Conservation (phyloP, 768 basidiomycete genomes). For the Neoboletus subvelutipes region DNA sequence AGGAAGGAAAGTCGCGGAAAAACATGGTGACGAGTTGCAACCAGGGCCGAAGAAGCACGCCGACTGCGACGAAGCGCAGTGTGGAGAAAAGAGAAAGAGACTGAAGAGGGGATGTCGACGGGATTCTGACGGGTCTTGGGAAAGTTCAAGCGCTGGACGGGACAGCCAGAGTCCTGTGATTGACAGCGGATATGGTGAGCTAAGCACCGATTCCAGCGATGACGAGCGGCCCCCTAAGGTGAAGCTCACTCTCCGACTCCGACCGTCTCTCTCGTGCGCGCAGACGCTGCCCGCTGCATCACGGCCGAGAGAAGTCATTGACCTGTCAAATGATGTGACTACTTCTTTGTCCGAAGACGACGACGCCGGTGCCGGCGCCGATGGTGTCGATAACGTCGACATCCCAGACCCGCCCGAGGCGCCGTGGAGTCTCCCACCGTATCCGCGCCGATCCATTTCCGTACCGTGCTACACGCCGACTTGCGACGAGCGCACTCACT, state of each 20-base stretch:
- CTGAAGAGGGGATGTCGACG: constrained; percentile 34
- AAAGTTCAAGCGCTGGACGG: constrained; percentile 10
- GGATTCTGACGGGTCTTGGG: constrained; percentile 16
- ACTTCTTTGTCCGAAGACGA: constrained; percentile 41
- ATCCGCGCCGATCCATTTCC: constrained; percentile 56
- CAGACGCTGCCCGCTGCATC: constrained; percentile 11
- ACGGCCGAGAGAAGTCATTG: constrained; percentile 34
- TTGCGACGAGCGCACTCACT: constrained; percentile 35
- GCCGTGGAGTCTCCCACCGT: constrained; percentile 53
- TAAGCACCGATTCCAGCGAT: constrained; percentile 28
- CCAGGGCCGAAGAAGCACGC: constrained; percentile 47
- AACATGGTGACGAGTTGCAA: constrained; percentile 28
- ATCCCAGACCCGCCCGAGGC: constrained; percentile 32
- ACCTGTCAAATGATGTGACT: constrained; percentile 40
- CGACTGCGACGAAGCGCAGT: constrained; percentile 34
- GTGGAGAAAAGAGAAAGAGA: constrained; percentile 48
- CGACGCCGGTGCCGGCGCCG: constrained; percentile 21
- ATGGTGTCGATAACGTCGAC: constrained; percentile 20
- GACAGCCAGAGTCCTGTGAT: constrained; percentile 22
- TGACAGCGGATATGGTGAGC: constrained; percentile 30
- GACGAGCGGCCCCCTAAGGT: constrained; percentile 54
- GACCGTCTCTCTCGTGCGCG: constrained; percentile 35
- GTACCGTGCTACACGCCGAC: constrained; percentile 56
- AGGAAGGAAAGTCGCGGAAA: constrained; percentile 35
- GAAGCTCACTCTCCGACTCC: constrained; percentile 67